These are phyloP conservation scores for Collybia mongolica DNA, from an alignment of 768 basidiomycete species.

Conservation along the genomic window DNA sequence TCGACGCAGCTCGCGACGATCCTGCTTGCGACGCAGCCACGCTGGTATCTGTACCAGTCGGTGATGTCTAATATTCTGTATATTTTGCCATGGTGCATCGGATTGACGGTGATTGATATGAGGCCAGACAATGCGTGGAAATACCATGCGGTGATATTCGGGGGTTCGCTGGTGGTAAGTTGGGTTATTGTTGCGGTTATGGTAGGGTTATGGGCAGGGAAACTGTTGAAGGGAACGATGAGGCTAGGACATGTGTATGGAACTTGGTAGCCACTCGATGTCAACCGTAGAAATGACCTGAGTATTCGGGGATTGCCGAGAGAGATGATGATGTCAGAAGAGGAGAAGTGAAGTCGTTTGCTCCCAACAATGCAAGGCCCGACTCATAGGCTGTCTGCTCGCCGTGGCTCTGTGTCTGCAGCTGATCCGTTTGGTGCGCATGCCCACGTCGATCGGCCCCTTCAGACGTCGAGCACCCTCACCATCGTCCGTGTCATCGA, in stretches of 20 bases:
- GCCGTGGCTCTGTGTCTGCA: slow-evolving; percentile 70
- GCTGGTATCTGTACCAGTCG: slow-evolving; percentile 19
- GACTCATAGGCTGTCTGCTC: slow-evolving; percentile 36
- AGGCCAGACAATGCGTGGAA: slow-evolving; percentile 20
- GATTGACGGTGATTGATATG: slow-evolving; percentile 16
- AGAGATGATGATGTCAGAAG: background rate
- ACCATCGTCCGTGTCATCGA: slow-evolving; percentile 70
- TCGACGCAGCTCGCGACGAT: slow-evolving; percentile 24
- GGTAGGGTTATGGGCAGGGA: background rate
- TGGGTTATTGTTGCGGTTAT: background rate
- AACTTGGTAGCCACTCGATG: too few relatives aligned
- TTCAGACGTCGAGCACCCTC: slow-evolving; percentile 59
- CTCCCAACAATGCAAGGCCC: background rate
- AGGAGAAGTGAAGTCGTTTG: too few relatives aligned
- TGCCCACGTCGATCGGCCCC: slow-evolving; percentile 48
- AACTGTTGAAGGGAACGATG: background rate
- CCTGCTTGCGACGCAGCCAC: slow-evolving; percentile 16
- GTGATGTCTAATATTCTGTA: slow-evolving; percentile 19
- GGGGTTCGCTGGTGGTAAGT: background rate
- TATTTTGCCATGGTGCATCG: slow-evolving; percentile 20
- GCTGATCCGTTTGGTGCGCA: slow-evolving; percentile 67
- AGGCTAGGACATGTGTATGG: background rate
- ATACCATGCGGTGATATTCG: slow-evolving; percentile 12
- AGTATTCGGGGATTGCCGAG: slow-evolving; percentile 8
- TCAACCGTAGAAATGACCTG: background rate